phyloP scores from a whole-genome alignment of 805 yeast species.

The Candida maris region DNA sequence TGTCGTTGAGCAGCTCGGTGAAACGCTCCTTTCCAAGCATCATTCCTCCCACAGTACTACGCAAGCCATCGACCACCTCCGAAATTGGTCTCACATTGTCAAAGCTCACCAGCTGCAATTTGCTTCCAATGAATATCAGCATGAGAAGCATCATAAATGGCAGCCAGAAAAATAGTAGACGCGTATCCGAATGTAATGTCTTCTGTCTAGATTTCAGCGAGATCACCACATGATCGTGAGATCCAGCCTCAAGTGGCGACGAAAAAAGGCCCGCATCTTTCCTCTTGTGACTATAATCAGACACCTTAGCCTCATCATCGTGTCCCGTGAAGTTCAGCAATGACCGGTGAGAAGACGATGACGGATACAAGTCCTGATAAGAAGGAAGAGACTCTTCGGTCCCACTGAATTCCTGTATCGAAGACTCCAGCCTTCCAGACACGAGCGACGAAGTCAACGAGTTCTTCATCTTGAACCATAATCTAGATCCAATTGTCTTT shows the following conservation, averaged over 20 bases:
- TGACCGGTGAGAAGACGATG: constrained; percentile 31
- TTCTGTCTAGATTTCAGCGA: constrained; percentile 34
- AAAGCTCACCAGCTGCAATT: constrained; percentile 23
- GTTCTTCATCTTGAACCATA: constrained; percentile 32
- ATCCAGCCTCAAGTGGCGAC: neutral
- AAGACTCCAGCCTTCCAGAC: neutral
- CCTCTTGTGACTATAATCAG: neutral
- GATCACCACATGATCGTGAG: constrained; percentile 12
- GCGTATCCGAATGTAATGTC: constrained; percentile 65
- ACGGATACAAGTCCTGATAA: constrained; percentile 74
- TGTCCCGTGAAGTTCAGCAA: constrained; percentile 29
- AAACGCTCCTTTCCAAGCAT: constrained; percentile 46
- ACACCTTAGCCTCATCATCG: constrained; percentile 12
- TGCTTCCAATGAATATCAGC: constrained; percentile 33
- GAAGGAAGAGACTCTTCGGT: constrained; percentile 45
- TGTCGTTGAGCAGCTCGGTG: constrained; percentile 33
- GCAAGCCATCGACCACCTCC: constrained; percentile 35
- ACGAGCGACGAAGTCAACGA: constrained; percentile 20
- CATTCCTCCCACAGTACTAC: constrained; percentile 44
- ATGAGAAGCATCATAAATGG: constrained; percentile 65
- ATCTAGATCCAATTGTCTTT: constrained; percentile 20
- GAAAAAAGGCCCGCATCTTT: constrained; percentile 3
- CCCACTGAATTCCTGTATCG: constrained; percentile 12
- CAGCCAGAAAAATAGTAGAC: constrained; percentile 88
- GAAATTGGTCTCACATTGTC: constrained; percentile 20